phyloP scores from a whole-genome alignment of 768 basidiomycete species.

The Boletus pseudo-olivaceus region DNA sequence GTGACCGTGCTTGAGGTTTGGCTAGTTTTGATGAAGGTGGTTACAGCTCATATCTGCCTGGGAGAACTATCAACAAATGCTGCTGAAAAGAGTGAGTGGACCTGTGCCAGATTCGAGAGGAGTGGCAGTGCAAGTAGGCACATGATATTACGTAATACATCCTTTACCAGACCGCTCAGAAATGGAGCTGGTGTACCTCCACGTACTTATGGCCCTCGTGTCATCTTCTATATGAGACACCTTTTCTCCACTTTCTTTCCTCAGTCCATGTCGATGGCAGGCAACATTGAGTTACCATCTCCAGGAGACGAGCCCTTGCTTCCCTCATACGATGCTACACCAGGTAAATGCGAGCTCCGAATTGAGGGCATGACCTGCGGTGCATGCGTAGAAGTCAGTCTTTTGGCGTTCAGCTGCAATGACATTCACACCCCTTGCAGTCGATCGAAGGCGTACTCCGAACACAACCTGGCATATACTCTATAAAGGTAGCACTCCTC shows the following conservation, averaged over 20 bases:
- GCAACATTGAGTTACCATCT: constrained; percentile 5
- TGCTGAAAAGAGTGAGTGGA: constrained; percentile 49
- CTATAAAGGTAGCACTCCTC: constrained; percentile 92
- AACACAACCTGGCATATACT: constrained; percentile 83
- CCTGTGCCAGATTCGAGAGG: background rate
- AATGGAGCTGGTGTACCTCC: background rate
- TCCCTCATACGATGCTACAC: constrained; percentile 16
- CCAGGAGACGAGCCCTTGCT: constrained; percentile 21
- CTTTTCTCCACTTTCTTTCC: background rate
- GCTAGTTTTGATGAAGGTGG: background rate
- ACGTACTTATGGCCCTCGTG: background rate
- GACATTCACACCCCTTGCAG: constrained; percentile 32
- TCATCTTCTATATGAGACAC: background rate
- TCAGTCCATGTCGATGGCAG: constrained; percentile 5
- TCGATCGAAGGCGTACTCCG: constrained; percentile 83
- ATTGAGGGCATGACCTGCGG: constrained; percentile 93
- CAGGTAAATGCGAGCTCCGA: constrained; percentile 68
- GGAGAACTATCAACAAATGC: constrained; percentile 76
- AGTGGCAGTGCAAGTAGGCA: background rate
- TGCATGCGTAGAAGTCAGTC: constrained; percentile 77
- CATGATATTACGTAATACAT: constrained; percentile 10
- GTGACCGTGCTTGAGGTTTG: no score
- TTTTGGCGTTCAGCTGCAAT: background rate
- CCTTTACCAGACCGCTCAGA: background rate
- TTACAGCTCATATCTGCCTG: constrained; percentile 67